A percentile compares a stretch with the other conserved stretches of the same genome.
Evolutionary conservation across 768 basidiomycete genomes (phyloP).

Genomic region (Tulasnella calospora): DNA sequence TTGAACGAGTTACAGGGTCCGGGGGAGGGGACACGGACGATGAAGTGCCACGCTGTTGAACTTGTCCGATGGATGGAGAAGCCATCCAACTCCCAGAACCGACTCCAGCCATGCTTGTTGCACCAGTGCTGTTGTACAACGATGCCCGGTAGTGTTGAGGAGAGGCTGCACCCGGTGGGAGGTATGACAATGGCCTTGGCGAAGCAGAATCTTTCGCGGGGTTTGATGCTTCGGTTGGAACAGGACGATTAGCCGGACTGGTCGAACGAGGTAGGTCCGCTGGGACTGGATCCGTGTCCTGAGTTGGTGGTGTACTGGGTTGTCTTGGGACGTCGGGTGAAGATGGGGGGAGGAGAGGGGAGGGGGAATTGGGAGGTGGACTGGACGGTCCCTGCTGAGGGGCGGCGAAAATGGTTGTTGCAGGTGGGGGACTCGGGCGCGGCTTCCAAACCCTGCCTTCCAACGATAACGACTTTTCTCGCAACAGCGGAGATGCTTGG

Average conservation of each 20-base stretch:
- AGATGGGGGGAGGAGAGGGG: not conserved
- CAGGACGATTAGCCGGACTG: slow-evolving; percentile 9
- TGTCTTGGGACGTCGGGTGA: slow-evolving; percentile 6
- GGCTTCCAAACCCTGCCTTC: slow-evolving; percentile 15
- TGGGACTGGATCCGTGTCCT: slow-evolving; percentile 14
- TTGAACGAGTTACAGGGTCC: not conserved
- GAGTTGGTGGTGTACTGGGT: slow-evolving; percentile 10
- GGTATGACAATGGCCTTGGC: slow-evolving; percentile 8
- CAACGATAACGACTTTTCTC: slow-evolving; percentile 3
- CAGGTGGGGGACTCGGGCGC: slow-evolving; percentile 2
- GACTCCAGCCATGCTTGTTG: slow-evolving; percentile 17
- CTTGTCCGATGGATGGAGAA: not conserved
- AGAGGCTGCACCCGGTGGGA: slow-evolving; percentile 23
- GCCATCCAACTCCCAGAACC: slow-evolving; percentile 18
- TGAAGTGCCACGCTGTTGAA: slow-evolving; percentile 6
- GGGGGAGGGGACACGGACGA: slow-evolving; percentile 17
- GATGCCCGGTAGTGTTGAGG: not conserved
- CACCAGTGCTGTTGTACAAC: not conserved
- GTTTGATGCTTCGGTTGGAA: not conserved
- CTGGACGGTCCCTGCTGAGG: slow-evolving; percentile 6
- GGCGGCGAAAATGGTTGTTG: slow-evolving; percentile 1
- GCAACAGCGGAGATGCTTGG: not conserved
- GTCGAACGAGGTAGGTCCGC: not conserved
- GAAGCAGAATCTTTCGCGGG: slow-evolving; percentile 10
- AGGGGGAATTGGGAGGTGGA: not conserved